Percentiles rank a stretch among this genome's conserved stretches.
These are phyloP conservation scores for Raddia guianensis DNA, from an alignment of 176 grass and related monocot species.

Conservation along the genomic window DNA sequence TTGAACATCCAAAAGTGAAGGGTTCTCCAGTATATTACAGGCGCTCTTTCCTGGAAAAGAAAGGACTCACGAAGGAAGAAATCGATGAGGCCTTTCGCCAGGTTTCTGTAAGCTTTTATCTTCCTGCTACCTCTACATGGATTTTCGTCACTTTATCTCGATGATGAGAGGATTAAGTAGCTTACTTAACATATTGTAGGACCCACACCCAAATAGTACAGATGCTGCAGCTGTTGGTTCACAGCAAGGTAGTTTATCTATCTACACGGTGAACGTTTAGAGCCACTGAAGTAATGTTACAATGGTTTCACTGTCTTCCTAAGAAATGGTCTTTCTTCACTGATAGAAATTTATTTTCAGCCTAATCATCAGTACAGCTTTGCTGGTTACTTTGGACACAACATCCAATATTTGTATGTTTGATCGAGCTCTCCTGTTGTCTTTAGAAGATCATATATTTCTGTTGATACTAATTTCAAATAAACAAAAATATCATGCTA, in stretches of 20 bases:
- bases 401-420: not conserved
- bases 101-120: slow-evolving; percentile 65
- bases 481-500: not conserved
- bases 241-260: slow-evolving; percentile 54
- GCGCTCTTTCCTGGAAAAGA: slow-evolving; percentile 85
- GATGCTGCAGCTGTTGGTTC: slow-evolving; percentile 37
- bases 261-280: not conserved
- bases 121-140: not conserved
- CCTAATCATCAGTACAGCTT: not conserved
- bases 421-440: not conserved
- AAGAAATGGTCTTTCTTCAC: not conserved
- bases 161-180: not conserved
- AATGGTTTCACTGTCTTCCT: not conserved
- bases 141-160: not conserved
- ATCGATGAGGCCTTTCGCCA: slow-evolving; percentile 87
- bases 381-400: not conserved
- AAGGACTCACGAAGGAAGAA: slow-evolving; percentile 79
- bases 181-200: slow-evolving; percentile 52
- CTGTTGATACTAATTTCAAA: not conserved
- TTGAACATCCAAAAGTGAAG: slow-evolving; percentile 88
- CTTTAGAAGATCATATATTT: not conserved
- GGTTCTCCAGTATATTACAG: slow-evolving; percentile 67
- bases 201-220: slow-evolving; percentile 56
- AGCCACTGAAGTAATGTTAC: not conserved
- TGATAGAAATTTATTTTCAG: not conserved